A percentile compares a stretch with the other conserved stretches of the same genome.
phyloP scores from a whole-genome alignment of 2,329 filamentous ascomycete species.

The Corynespora cassiicola region DNA sequence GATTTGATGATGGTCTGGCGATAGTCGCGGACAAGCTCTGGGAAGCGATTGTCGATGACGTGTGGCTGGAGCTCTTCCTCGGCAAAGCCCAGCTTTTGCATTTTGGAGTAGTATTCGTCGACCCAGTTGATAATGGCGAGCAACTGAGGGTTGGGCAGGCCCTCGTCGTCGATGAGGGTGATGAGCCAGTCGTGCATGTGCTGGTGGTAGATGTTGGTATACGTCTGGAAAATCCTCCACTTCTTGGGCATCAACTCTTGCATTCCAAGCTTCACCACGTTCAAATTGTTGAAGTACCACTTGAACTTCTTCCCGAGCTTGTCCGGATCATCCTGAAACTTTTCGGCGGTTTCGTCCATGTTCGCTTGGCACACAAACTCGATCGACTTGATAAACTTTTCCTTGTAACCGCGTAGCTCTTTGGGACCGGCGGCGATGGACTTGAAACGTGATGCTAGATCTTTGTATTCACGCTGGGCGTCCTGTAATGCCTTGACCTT shows the following conservation, averaged over 20 bases:
- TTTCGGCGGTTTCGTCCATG: conserved; percentile 73
- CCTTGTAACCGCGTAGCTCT: conserved; percentile 92
- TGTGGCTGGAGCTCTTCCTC: conserved; percentile 81
- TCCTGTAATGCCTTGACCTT: conserved; percentile 91
- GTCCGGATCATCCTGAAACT: conserved; percentile 83
- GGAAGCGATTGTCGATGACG: conserved; percentile 87
- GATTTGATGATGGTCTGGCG: conserved; percentile 93
- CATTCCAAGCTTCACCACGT: conserved; percentile 94
- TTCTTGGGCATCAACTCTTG: conserved; percentile 89
- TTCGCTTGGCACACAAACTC: conserved; percentile 74
- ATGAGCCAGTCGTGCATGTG: conserved; percentile 96
- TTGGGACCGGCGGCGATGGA: conserved; percentile 94
- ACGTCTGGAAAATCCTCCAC: conserved; percentile 94
- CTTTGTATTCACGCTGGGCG: conserved; percentile 92
- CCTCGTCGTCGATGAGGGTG: conserved; percentile 80
- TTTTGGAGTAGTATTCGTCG: conserved; percentile 95
- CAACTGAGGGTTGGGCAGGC: conserved; percentile 84
- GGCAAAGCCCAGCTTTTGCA: conserved; percentile 84
- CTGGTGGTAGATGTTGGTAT: conserved; percentile 87
- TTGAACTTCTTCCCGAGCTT: conserved; percentile 85
- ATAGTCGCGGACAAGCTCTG: conserved; percentile 92
- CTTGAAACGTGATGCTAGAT: conserved; percentile 91
- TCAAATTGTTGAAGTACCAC: conserved; percentile 98
- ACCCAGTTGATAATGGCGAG: conserved; percentile 94
- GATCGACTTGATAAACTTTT: conserved; percentile 88